These are phyloP conservation scores for Saturnispora halmiae DNA, from an alignment of 805 yeast species.

Conservation along the genomic window DNA sequence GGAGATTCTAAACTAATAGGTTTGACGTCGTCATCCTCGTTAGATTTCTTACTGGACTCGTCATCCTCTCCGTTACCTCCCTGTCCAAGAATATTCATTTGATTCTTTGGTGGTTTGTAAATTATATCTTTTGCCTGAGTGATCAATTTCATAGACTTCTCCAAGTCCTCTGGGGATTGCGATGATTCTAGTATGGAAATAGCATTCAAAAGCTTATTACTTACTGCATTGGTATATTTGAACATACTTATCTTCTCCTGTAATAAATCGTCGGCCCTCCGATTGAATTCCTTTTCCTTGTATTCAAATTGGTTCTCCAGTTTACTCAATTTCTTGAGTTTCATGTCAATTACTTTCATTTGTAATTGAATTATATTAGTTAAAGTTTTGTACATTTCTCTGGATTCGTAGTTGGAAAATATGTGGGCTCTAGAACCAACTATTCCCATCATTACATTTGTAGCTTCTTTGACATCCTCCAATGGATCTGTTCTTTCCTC, in stretches of 20 bases:
- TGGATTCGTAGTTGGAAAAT: conserved; percentile 72
- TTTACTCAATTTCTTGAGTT: conserved; percentile 47
- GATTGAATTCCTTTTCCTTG: conserved; percentile 50
- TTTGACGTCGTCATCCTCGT: conserved; percentile 28
- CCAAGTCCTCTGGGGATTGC: conserved; percentile 10
- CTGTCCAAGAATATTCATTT: conserved; percentile 26
- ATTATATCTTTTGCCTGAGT: conserved; percentile 24
- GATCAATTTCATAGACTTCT: conserved; percentile 19
- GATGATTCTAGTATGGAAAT: conserved; percentile 22
- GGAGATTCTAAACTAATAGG: conserved; percentile 57
- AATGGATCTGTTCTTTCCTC: conserved; percentile 16
- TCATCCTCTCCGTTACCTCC: conserved; percentile 19
- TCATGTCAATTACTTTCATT: conserved; percentile 54
- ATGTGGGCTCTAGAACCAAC: conserved; percentile 73
- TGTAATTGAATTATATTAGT: conserved; percentile 52
- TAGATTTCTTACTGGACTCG: conserved; percentile 17
- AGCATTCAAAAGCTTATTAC: conserved; percentile 37
- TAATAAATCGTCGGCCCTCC: conserved; percentile 58
- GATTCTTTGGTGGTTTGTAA: conserved; percentile 27
- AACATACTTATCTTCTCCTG: conserved; percentile 59
- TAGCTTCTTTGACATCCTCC: conserved; percentile 44
- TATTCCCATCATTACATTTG: conserved; percentile 62
- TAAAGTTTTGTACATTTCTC: conserved; percentile 57
- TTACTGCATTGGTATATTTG: conserved; percentile 44
- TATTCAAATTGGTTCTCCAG: conserved; percentile 58